Evolutionary conservation across 495 filamentous ascomycete genomes (phyloP), one percentile per base, ranked within the genome.

Genomic region (Penicillium salamii): DNA sequence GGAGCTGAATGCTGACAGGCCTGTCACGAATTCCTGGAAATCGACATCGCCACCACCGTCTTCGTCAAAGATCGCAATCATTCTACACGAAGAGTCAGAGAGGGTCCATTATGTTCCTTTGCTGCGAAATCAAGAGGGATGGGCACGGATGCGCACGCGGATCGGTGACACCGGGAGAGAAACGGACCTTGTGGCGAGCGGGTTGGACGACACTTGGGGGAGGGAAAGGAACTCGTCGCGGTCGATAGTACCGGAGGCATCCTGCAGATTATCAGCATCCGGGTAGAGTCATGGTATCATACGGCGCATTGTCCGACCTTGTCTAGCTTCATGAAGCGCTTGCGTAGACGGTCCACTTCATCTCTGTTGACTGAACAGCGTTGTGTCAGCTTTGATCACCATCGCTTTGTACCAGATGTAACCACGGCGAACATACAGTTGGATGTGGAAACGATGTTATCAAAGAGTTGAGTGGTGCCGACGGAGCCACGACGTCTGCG

Each of bases 41-140:
- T 99, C 93, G 59, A 99, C 93, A 57, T 95, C 89, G 55, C 93
- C 93, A 54, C 93, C 92, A 53, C 93, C 93, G 69, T 99, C 93
- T 71, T 99, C 93, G 68, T 99, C 93, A 69, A 99, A 97, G 59
- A 99, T 99, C 9, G 95, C 93, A 60, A 99, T 99, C 91, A 99
- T 95, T 69, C 89, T 92, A 50, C 44, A 14, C 19, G 9, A 29
- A 12, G 42, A 35, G 31, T 57, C 45, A 52, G 31, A 17, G n/a
- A 3, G 5, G 20, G 15, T 26, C 23, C 23, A 26, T 8, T 26
- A 8, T 26, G 23, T 26, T 26, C 23, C n/a, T n/a, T n/a, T n/a
- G 12, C 12, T 23, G 28, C 20, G 12, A 29, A 29, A 19, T n/a
- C 26, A n/a, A 24, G 26, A 13, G 13, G 35, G 45, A n/a, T 20